Base-by-base conservation (phyloP, 2,329 filamentous ascomycete genomes). In the Diaporthe vexans region DNA sequence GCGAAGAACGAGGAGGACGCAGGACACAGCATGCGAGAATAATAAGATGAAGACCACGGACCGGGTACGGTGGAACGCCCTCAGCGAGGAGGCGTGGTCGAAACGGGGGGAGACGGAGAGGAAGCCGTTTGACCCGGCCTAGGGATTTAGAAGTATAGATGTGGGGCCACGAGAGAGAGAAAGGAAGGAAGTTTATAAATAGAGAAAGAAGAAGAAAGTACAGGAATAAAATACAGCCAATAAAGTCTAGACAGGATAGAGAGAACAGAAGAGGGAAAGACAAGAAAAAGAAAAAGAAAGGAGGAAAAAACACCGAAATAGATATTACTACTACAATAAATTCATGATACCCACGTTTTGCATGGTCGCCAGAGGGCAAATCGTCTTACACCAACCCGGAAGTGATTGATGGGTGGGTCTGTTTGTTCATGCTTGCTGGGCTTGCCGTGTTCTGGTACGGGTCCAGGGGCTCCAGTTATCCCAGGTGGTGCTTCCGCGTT, bases 1-100 rank as follows among this genome's bases (percentile, higher is more conserved):
- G 51, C 51, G 29, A 9, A 72, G 11, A 26, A 43, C 15, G 40
- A 43, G 35, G 9, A 65, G 15, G 26, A 51, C 68, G 13, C 73
- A 58, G 58, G 51, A 26, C 19, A 51, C 57, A 58, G 58, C n/a
- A 17, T 11, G 21, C 58, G 51, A 43, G 51, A 37, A 15, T 43
- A 43, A 71, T n/a, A 24, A 43, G 3, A 43, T 67, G 4, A 43
- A 17, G 37, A 71, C 26, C 6, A 61, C 58, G 19, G 73, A 74
- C 48, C 33, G 48, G 21, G 69, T 63, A 37, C 67, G 73, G 24
- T 74, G 68, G 57, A 71, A 65, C 52, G 48, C 73, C 2, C 7
- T 71, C 56, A 21, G 48, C n/a, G 48, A 65, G 58, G 69, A 71
- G 73, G 68, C 73, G 17, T 74, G 69, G 51, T 33, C 54, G n/a